Conservation (phyloP, 2,329 filamentous ascomycete species). For the Fusarium praegraminearum region DNA sequence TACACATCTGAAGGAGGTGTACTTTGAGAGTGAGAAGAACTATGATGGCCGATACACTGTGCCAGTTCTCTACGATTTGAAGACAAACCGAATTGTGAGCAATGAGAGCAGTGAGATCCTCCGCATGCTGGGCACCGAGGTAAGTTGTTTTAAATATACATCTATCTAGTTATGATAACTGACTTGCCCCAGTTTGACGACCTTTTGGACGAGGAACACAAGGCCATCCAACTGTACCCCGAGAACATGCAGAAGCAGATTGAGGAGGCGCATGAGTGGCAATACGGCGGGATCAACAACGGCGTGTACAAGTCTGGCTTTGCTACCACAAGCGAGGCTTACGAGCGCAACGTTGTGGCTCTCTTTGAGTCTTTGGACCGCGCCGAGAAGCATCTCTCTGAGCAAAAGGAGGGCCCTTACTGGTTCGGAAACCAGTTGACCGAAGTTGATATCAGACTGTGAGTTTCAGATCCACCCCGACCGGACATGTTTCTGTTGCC, state of each 20-base stretch:
- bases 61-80: slow-evolving; percentile 86
- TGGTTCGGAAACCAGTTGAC: slow-evolving; percentile 82
- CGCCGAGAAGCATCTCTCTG: slow-evolving; percentile 75
- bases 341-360: slow-evolving; percentile 76
- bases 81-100: slow-evolving; percentile 81
- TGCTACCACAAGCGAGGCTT: slow-evolving; percentile 84
- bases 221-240: slow-evolving; percentile 75
- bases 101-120: slow-evolving; percentile 95
- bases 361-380: slow-evolving; percentile 84
- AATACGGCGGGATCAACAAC: slow-evolving; percentile 79
- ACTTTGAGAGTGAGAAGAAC: slow-evolving; percentile 78
- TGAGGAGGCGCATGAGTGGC: slow-evolving; percentile 83
- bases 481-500: background rate
- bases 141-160: slow-evolving; percentile 51
- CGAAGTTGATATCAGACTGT: slow-evolving; percentile 83
- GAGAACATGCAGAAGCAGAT: slow-evolving; percentile 73
- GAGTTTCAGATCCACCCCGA: slow-evolving; percentile 44
- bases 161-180: background rate
- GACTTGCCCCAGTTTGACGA: slow-evolving; percentile 72
- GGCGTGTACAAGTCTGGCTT: slow-evolving; percentile 84
- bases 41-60: slow-evolving; percentile 89
- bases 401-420: slow-evolving; percentile 67
- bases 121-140: slow-evolving; percentile 85
- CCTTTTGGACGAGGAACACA: slow-evolving; percentile 70
- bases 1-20: slow-evolving; percentile 79